Evolutionary conservation across 352 stramenopile genomes (phyloP), one percentile per base, ranked within the genome.

Genomic region (Phytopythium montanum): DNA sequence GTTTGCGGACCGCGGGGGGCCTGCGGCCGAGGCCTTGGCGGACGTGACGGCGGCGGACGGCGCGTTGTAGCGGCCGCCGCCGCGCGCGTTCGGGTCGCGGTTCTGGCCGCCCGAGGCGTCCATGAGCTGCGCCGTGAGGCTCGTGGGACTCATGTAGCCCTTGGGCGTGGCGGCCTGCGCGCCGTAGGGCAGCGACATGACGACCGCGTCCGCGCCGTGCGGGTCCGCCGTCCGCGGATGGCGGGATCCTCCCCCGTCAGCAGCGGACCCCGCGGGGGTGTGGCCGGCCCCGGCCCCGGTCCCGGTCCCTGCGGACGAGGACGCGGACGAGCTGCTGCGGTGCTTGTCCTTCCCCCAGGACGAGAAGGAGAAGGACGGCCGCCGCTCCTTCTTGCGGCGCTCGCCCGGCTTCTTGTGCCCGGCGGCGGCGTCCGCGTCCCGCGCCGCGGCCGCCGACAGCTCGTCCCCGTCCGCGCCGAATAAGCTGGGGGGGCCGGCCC

Each of bases 281-380:
- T n/a, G n/a, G n/a, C n/a, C n/a, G n/a, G n/a, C n/a, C n/a, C n/a
- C n/a, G n/a, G n/a, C n/a, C n/a, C n/a, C n/a, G n/a, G n/a, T n/a
- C n/a, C 19, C 8, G 25, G 13, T 12, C 25, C 21, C 48, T 8
- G 49, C 26, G 14, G 49, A 10, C 8, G 19, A 5, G 23, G 46
- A 5, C 12, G 12, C 55, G 34, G 64, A 70, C 18, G 68, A 66
- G 16, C 65, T 65, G 41, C 66, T 61, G 16, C 72, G 73, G 41
- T 73, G 69, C 51, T 76, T 76, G 18, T 86, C 73, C 56, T 76
- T 79, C 68, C 76, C 82, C 46, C 66, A 72, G 3, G 65, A 70
- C 25, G 79, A 78, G 28, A 78, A 83, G 48, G 79, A 85, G 57
- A 79, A 84, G 41, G 73, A 84, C 55, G 69, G 65, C 4, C 76